Base-by-base conservation (phyloP, 2,329 filamentous ascomycete species). In the Clarireedia paspali region DNA sequence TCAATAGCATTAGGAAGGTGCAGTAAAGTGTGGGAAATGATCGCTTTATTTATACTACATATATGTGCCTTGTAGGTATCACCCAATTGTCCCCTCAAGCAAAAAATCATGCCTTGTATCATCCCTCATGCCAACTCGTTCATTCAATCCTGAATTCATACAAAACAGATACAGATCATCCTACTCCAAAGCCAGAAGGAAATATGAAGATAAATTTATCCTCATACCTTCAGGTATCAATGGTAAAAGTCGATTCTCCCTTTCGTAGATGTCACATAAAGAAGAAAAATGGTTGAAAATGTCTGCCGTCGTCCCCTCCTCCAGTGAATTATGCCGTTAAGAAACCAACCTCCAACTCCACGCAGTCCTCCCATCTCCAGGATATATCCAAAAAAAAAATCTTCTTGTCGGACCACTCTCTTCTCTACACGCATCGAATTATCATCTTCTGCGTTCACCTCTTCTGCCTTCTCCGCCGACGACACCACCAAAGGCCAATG, bases 401-500 rank as follows among this genome's bases (percentile, higher is more conserved):
- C 17, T 12, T n/a, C 24, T 34, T 39, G 30, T 36, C 20, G 14
- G 42, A 34, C 3, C 46, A 15, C 38, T 15, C 17, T 34, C 14
- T 42, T 44, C 15, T 5, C 26, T 27, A 38, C 23, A 12, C 26
- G 36, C 30, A 42, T 24, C 1, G 23, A n/a, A n/a, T 27, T 20
- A 53, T 60, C 34, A 58, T 30, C 51, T 55, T 46, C 61, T 55
- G 15, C 64, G 53, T 45, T 60, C 59, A 15, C 61, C 55, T 34
- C 63, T 61, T 42, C 58, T 61, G 36, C 62, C 60, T 47, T 63
- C 60, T 4, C 64, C 64, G 40, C 57, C 59, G 15, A 66, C 62
- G 9, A 63, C 61, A 2, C 68, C 68, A 6, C 61, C 67, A 63
- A 64, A 68, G 1, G 62, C 58, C 24, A 47, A 15, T 4, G 68